These are phyloP conservation scores for Thermothielavioides terrestris DNA, from an alignment of 495 filamentous ascomycete species.

Conservation along the genomic window DNA sequence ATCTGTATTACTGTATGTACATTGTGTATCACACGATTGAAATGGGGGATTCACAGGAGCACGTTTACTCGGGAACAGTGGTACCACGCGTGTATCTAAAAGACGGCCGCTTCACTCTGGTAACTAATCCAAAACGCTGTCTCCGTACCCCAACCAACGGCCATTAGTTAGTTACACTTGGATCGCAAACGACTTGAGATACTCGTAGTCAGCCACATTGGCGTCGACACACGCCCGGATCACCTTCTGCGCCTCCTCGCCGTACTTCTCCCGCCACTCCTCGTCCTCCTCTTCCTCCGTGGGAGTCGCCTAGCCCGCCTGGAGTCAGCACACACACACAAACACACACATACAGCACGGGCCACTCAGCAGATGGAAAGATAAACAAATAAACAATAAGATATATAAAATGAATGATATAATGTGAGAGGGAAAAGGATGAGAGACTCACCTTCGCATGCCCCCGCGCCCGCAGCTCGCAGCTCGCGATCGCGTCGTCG, in stretches of 20 bases:
- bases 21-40: constrained; percentile 3
- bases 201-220: constrained; percentile 81
- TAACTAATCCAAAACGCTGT: constrained; percentile 1
- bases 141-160: background rate
- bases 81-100: too few relatives aligned
- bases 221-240: constrained; percentile 70
- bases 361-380: too few relatives aligned
- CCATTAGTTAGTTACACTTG: constrained; percentile 10
- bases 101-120: too few relatives aligned
- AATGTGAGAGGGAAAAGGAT: background rate
- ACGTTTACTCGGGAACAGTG: too few relatives aligned
- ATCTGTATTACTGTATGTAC: constrained; percentile 5
- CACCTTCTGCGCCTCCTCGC: constrained; percentile 61
- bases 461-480: constrained; percentile 56
- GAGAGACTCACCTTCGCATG: constrained; percentile 52
- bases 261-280: constrained; percentile 78
- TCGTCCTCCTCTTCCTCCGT: constrained; percentile 56
- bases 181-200: constrained; percentile 82
- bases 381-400: background rate
- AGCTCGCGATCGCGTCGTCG: constrained; percentile 81
- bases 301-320: constrained; percentile 23
- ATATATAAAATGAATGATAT: background rate
- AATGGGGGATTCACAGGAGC: background rate
- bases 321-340: background rate
- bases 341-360: background rate